A percentile compares a stretch with the other conserved stretches of the same genome.
Evolutionary conservation across 768 basidiomycete genomes (phyloP).

Genomic region (Jaapia argillacea): DNA sequence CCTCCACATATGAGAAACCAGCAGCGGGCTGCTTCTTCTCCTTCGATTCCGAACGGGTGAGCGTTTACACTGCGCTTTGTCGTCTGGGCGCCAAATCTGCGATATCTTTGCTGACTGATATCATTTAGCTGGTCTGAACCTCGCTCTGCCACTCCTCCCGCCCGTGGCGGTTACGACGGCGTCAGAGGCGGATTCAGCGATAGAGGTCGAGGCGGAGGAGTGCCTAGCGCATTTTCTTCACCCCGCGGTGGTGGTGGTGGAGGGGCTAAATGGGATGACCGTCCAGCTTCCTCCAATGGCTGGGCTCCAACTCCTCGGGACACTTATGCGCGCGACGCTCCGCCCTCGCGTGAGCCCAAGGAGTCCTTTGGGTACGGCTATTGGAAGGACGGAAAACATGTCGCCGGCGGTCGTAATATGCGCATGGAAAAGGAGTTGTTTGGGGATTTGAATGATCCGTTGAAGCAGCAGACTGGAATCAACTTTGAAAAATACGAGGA

Average conservation of each 20-base stretch:
- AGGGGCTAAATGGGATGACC: constrained; percentile 13
- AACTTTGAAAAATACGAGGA: constrained; percentile 99
- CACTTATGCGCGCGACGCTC: constrained; percentile 32
- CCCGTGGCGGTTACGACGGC: constrained; percentile 29
- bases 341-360: no score
- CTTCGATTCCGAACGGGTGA: constrained; percentile 23
- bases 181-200: constrained; percentile 35
- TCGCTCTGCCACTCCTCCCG: constrained; percentile 49
- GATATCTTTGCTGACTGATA: constrained; percentile 9
- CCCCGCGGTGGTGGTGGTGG: constrained; percentile 30
- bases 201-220: constrained; percentile 33
- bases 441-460: constrained; percentile 78
- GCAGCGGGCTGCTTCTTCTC: constrained; percentile 73
- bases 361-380: constrained; percentile 54
- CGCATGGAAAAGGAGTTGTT: constrained; percentile 95
- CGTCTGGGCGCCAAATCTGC: no score
- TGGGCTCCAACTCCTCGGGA: constrained; percentile 24
- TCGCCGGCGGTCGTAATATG: constrained; percentile 73
- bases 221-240: constrained; percentile 23
- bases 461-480: constrained; percentile 92
- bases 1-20: constrained; percentile 79
- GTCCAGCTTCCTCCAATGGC: constrained; percentile 18
- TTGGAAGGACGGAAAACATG: constrained; percentile 88
- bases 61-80: constrained; percentile 35
- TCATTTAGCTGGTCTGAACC: constrained; percentile 60